Evolutionary conservation across 208 protist species (phyloP).

Genomic region (Leishmania braziliensis): DNA sequence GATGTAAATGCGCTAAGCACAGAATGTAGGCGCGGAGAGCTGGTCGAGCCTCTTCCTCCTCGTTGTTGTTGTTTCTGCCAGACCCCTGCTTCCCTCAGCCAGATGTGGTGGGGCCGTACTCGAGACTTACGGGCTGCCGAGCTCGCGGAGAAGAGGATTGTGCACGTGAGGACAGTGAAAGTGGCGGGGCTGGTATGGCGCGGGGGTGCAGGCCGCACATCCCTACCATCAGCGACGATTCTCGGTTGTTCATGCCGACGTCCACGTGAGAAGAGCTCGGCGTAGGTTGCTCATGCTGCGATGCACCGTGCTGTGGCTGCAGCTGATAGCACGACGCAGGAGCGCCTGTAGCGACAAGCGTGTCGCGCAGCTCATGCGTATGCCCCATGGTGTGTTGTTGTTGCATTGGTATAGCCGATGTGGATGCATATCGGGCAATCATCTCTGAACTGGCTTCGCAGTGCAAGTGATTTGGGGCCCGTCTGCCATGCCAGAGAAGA

Average conservation of each 20-base stretch:
- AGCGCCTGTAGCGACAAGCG: neutral
- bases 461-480: neutral
- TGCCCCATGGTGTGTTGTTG: neutral
- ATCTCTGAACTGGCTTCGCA: neutral
- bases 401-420: neutral
- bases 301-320: neutral
- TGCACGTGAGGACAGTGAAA: neutral
- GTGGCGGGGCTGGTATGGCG: neutral
- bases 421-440: neutral
- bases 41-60: neutral
- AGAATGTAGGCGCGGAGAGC: neutral
- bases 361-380: neutral
- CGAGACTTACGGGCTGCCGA: neutral
- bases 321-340: neutral
- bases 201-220: neutral
- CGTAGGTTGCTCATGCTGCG: neutral
- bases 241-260: neutral
- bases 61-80: neutral
- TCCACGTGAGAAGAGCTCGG: neutral
- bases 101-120: constrained; percentile 20
- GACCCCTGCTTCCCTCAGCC: neutral
- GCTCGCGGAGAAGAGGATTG: neutral
- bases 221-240: neutral
- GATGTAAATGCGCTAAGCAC: neutral
- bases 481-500: neutral